phyloP scores from a whole-genome alignment of 164 flowering plant genomes.

The Stephania japonica region DNA sequence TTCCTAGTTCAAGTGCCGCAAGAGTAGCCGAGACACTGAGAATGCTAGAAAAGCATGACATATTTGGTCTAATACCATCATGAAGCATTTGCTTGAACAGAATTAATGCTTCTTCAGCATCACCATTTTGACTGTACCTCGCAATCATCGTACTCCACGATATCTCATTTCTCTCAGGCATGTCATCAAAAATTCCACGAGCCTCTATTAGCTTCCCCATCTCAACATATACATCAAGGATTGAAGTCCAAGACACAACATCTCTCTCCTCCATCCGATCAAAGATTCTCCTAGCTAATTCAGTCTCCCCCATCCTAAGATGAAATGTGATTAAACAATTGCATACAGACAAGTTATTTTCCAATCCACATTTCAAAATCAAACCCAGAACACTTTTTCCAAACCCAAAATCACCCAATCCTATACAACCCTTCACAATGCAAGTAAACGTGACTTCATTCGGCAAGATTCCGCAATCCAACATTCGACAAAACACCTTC shows the following conservation, averaged over 20 bases:
- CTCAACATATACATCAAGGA: slow-evolving; percentile 22
- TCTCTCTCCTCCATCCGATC: slow-evolving; percentile 35
- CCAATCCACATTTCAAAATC: slow-evolving; percentile 48
- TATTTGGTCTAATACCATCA: slow-evolving; percentile 20
- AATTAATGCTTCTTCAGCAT: slow-evolving; percentile 21
- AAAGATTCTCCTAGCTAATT: slow-evolving; percentile 40
- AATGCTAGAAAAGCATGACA: slow-evolving; percentile 25
- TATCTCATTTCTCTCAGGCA: slow-evolving; percentile 22
- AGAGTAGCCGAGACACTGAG: slow-evolving; percentile 22
- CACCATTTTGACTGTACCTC: slow-evolving; percentile 24
- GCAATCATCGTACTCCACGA: slow-evolving; percentile 31
- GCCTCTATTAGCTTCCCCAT: slow-evolving; percentile 22
- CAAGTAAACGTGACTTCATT: slow-evolving; percentile 48
- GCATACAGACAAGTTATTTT: slow-evolving; percentile 29
- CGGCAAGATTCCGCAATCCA: slow-evolving; percentile 31
- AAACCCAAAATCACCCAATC: slow-evolving; percentile 25
- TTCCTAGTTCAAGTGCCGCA: slow-evolving; percentile 16
- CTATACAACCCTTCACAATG: slow-evolving; percentile 36
- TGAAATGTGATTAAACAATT: slow-evolving; percentile 46
- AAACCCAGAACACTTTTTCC: slow-evolving; percentile 42
- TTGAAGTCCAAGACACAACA: slow-evolving; percentile 26
- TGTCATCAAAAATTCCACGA: slow-evolving; percentile 21
- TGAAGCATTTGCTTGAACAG: slow-evolving; percentile 16
- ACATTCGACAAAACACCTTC: slow-evolving; percentile 31
- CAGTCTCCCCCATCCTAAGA: slow-evolving; percentile 41